Conservation (phyloP, 2,329 filamentous ascomycete genomes). For the Monilinia fructigena region DNA sequence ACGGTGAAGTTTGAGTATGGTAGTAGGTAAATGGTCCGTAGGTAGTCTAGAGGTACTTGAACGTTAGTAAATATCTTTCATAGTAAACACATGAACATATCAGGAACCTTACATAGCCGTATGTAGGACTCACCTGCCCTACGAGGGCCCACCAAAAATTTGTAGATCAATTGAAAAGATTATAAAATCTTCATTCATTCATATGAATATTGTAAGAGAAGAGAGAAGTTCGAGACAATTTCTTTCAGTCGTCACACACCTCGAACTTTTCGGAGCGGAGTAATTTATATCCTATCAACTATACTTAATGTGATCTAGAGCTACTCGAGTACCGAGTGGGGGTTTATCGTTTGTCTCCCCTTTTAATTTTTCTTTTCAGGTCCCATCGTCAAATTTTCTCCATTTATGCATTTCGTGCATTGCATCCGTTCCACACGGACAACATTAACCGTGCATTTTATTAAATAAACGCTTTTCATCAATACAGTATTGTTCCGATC, state of each 20-base stretch:
- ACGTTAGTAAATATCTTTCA: slow-evolving; percentile 17
- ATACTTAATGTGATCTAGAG: not conserved
- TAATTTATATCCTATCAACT: not conserved
- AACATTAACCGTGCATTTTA: not conserved
- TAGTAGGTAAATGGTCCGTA: slow-evolving; percentile 1
- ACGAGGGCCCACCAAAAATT: slow-evolving; percentile 16
- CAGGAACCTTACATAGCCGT: slow-evolving; percentile 8
- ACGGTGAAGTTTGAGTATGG: slow-evolving; percentile 6
- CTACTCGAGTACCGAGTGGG: too few relatives aligned
- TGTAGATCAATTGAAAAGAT: slow-evolving; percentile 10
- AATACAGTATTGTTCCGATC: not conserved
- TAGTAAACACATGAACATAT: slow-evolving; percentile 7
- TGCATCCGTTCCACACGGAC: slow-evolving; percentile 17
- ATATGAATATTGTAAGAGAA: not conserved
- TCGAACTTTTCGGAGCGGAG: slow-evolving; percentile 12
- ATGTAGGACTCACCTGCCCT: slow-evolving; percentile 14
- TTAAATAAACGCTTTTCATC: not conserved
- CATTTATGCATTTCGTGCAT: slow-evolving; percentile 12
- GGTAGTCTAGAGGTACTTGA: slow-evolving; percentile 10
- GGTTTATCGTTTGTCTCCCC: too few relatives aligned
- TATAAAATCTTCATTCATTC: not conserved
- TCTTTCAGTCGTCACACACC: slow-evolving; percentile 14
- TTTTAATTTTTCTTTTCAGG: not conserved
- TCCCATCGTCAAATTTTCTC: not conserved
- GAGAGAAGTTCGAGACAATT: slow-evolving; percentile 16